Conservation (phyloP, 331 rosid species). For the Prunus yedoensis region DNA sequence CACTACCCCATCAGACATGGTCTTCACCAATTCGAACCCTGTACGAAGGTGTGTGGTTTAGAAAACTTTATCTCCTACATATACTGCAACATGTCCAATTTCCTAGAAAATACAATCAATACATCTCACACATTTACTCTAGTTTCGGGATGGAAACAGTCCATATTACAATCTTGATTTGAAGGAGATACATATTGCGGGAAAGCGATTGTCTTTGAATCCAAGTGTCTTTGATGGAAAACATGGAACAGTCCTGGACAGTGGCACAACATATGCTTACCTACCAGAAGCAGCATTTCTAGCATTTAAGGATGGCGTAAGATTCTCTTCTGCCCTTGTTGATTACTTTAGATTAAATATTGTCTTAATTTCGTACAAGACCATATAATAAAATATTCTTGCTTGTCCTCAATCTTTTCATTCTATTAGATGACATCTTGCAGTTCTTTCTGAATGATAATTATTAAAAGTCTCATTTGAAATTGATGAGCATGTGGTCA, state of each 20-base stretch:
- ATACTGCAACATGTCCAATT: slow-evolving; percentile 47
- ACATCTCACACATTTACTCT: slow-evolving; percentile 95
- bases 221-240: slow-evolving; percentile 74
- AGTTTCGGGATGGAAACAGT: slow-evolving; percentile 99
- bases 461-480: background rate
- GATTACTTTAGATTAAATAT: background rate
- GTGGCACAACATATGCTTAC: slow-evolving; percentile 97
- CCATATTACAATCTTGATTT: slow-evolving; percentile 91
- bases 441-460: slow-evolving; percentile 10
- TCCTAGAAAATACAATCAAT: slow-evolving; percentile 62
- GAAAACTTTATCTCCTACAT: slow-evolving; percentile 26
- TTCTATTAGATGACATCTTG: slow-evolving; percentile 5
- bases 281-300: slow-evolving; percentile 72
- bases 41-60: slow-evolving; percentile 69
- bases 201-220: slow-evolving; percentile 62
- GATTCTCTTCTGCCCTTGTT: slow-evolving; percentile 29
- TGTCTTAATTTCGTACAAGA: background rate
- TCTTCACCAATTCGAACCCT: slow-evolving; percentile 67
- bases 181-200: slow-evolving; percentile 92
- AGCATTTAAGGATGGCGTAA: slow-evolving; percentile 84
- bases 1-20: slow-evolving; percentile 75
- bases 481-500: background rate
- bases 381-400: background rate
- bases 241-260: slow-evolving; percentile 88
- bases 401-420: background rate